Evolutionary conservation across 805 yeast genomes (phyloP).

Genomic region (Starmerella tilneyi): DNA sequence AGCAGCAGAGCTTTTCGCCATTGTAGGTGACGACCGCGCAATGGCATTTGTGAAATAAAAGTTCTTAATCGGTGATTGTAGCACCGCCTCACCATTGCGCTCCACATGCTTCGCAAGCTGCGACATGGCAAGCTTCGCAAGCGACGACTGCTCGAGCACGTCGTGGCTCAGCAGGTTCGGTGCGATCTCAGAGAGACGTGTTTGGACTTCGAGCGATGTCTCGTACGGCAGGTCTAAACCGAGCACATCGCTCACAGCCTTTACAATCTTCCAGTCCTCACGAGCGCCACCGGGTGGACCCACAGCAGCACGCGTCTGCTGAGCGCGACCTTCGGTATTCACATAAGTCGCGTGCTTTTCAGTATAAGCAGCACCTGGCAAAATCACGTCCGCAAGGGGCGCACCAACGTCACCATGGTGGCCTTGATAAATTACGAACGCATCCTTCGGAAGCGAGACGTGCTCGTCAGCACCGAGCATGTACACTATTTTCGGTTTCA

Average conservation of each 20-base stretch:
- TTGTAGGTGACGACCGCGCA: constrained; percentile 77
- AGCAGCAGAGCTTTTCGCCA: constrained; percentile 71
- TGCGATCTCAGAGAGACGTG: constrained; percentile 63
- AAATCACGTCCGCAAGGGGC: constrained; percentile 72
- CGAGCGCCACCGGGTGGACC: constrained; percentile 83
- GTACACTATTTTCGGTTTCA: constrained; percentile 64
- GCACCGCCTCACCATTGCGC: constrained; percentile 30
- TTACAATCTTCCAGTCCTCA: constrained; percentile 81
- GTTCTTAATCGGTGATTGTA: constrained; percentile 66
- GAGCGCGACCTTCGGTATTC: constrained; percentile 85
- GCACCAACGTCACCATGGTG: constrained; percentile 90
- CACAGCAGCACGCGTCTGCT: constrained; percentile 74
- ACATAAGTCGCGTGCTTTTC: constrained; percentile 78
- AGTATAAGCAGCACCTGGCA: constrained; percentile 83
- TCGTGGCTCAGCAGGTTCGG: constrained; percentile 73
- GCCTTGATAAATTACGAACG: constrained; percentile 82
- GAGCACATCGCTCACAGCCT: constrained; percentile 72
- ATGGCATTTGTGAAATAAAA: constrained; percentile 83
- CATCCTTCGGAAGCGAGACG: constrained; percentile 65
- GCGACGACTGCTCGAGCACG: constrained; percentile 56
- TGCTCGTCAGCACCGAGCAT: constrained; percentile 79
- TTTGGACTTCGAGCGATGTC: constrained; percentile 54
- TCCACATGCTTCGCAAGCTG: constrained; percentile 33
- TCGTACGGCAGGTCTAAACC: constrained; percentile 66
- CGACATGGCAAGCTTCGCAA: constrained; percentile 43